These are phyloP conservation scores for Thelephora aurantiotincta DNA, from an alignment of 768 basidiomycete genomes.

Conservation along the genomic window DNA sequence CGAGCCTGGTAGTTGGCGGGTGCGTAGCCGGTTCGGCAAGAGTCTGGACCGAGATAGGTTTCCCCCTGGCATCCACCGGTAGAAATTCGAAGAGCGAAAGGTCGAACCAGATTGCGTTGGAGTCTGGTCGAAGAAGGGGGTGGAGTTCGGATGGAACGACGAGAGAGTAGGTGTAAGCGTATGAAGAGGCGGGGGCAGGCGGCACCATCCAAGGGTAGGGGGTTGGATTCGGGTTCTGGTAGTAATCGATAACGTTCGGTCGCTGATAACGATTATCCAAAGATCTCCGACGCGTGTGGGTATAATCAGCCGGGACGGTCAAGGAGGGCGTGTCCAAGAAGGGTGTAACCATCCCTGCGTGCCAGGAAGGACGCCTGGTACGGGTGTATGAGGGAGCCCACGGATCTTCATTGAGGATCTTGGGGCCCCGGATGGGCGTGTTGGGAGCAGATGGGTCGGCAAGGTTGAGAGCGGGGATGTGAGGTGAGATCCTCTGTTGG, in stretches of 20 bases:
- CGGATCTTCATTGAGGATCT: conserved; percentile 2
- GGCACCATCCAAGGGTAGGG: neutral
- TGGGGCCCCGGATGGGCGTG: neutral
- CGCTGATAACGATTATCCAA: conserved; percentile 12
- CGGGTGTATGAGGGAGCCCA: neutral
- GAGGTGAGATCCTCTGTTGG: conserved; percentile 10
- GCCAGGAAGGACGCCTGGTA: conserved; percentile 15
- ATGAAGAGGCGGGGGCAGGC: conserved; percentile 9
- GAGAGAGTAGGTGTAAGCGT: conserved; percentile 3
- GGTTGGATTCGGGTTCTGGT: neutral
- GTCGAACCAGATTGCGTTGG: conserved; percentile 40
- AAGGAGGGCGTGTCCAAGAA: conserved; percentile 8
- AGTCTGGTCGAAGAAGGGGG: conserved; percentile 40
- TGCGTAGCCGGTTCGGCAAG: conserved; percentile 39
- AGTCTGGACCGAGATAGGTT: conserved; percentile 28
- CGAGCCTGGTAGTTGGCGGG: conserved; percentile 37
- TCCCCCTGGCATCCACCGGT: conserved; percentile 26
- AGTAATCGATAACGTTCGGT: conserved; percentile 6
- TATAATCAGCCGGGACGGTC: conserved; percentile 4
- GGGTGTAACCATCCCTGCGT: conserved; percentile 10
- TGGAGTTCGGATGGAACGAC: conserved; percentile 20
- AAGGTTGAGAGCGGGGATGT: conserved; percentile 8
- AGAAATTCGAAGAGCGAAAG: conserved; percentile 32
- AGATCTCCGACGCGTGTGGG: conserved; percentile 12
- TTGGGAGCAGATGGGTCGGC: conserved; percentile 4